Evolutionary conservation across 495 filamentous ascomycete genomes (phyloP), one percentile per base, ranked within the genome.

Genomic region (Aspergillus biplanus): DNA sequence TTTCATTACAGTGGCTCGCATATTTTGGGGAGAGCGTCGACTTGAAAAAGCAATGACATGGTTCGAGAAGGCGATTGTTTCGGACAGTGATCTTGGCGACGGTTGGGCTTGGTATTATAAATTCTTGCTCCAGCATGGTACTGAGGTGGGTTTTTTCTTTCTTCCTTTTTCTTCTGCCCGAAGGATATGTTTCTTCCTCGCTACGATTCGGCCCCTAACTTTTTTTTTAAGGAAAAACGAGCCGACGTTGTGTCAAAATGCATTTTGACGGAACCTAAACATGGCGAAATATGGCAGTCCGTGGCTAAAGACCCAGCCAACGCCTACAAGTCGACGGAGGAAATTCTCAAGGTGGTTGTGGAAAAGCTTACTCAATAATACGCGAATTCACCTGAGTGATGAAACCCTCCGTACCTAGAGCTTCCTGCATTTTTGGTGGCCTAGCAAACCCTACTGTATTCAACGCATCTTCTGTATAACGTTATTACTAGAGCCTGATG

Each of bases 101-200:
- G 92, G 89, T 6, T 99, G 95, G 95, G 95, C 92, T 44, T 99
- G 94, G 94, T 99, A 97, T 69, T 95, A 90, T 75, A 96, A 94
- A 76, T 99, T 97, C 70, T 71, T 97, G 67, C 61, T 84, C 64
- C 89, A 95, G 82, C 92, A 99, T 79, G 96, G 96, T 6, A 96
- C 90, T 32, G 90, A 88, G 68, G 82, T 83, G 65, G 60, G 78
- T 71, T 65, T 46, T 33, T 16, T 16, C 7, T 50, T 35, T 31
- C 46, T 44, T 61, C 44, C 13, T 11, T 50, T 37, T 8, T 33
- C 7, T 21, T 18, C 37, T 31, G 32, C 47, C 48, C 9, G 27
- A 11, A 34, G 11, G 42, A 5, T 15, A 27, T 7, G 31, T 27
- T 34, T 49, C 11, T 18, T 7, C 47, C 16, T 50, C 5, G 27